Evolutionary conservation across 2,329 filamentous ascomycete genomes (phyloP), one percentile per base, ranked within the genome.

Genomic region (Hymenotorrendiella dingleyae): DNA sequence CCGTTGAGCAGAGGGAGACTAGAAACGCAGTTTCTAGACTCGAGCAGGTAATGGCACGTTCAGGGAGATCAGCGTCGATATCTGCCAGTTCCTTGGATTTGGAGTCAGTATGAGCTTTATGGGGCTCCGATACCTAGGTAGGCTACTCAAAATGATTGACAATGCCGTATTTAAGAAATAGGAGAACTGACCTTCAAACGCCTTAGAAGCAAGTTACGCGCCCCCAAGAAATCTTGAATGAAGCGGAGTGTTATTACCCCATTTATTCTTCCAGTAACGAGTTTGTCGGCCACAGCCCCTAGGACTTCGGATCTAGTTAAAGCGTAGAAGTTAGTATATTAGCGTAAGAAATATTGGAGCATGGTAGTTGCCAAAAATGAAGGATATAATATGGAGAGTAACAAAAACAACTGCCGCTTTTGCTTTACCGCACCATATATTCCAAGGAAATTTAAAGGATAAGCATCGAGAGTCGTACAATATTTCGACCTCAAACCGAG

Each of bases 21-120:
- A 85, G 63, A 29, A 84, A 70, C 1, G 78, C 67, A 0, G 78
- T 81, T 61, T 85, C 81, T 4, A 80, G 65, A 52, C 72, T 78
- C 6, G 69, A 72, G 4, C 69, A 71, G 11, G 74, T 70, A 12
- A 67, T 65, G 19, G 67, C 67, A 23, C 78, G 68, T 51, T 83
- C 75, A 1, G 71, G 62, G 16, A 78, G 66, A 32, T 80, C 77
- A 32, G 71, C 70, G 1, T 72, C 64, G 7, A 78, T 59, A 33
- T 74, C 69, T 10, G 69, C 69, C 26, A 82, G 58, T 46, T 78
- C 76, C 73, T 82, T 11, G 10, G 6, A 22, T 17, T 19, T 17
- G 36, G 26, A 32, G 45, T 53, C 24, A 53, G 43, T 33, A 41
- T 27, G n/a, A 21, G 10, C 17, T 21, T 14, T n/a, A 34, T 11